A percentile compares a stretch with the other conserved stretches of the same genome.
Evolutionary conservation across 176 grass and related monocot genomes (phyloP).

Genomic region (Saccharum officinarum): DNA sequence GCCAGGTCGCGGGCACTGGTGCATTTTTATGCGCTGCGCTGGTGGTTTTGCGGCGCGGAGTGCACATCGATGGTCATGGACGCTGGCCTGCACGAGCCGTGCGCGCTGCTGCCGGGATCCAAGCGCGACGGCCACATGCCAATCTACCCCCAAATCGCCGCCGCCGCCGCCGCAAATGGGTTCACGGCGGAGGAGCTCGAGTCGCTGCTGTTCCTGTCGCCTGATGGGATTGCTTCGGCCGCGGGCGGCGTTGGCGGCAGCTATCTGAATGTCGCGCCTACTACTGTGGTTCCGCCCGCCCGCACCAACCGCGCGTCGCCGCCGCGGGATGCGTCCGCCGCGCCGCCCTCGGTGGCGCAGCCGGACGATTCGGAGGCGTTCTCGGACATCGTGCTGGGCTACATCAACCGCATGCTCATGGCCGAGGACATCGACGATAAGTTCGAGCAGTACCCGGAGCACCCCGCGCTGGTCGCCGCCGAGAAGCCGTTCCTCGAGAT

Average conservation of each 20-base stretch:
- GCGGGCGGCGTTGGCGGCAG: not conserved
- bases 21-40: not conserved
- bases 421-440: conserved; percentile 96
- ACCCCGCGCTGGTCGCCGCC: conserved; percentile 62
- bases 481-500: conserved; percentile 87
- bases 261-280: conserved; percentile 36
- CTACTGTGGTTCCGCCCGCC: not conserved
- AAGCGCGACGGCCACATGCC: conserved; percentile 36
- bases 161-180: not conserved
- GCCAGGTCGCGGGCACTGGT: conserved; percentile 12
- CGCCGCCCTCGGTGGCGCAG: not conserved
- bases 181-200: conserved; percentile 47
- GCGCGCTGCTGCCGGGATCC: conserved; percentile 38
- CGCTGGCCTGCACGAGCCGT: conserved; percentile 47
- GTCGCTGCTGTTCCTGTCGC: conserved; percentile 24
- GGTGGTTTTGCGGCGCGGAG: not conserved
- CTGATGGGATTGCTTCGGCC: conserved; percentile 19
- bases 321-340: not conserved
- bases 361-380: conserved; percentile 75
- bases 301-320: conserved; percentile 21
- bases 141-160: conserved; percentile 47
- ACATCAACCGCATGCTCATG: conserved; percentile 91
- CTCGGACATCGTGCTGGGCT: conserved; percentile 82
- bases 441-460: conserved; percentile 78
- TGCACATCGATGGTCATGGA: conserved; percentile 65